Evolutionary conservation across 2,329 filamentous ascomycete species (phyloP), one percentile per base, ranked within the genome.

Genomic region (Shiraia bambusicola): DNA sequence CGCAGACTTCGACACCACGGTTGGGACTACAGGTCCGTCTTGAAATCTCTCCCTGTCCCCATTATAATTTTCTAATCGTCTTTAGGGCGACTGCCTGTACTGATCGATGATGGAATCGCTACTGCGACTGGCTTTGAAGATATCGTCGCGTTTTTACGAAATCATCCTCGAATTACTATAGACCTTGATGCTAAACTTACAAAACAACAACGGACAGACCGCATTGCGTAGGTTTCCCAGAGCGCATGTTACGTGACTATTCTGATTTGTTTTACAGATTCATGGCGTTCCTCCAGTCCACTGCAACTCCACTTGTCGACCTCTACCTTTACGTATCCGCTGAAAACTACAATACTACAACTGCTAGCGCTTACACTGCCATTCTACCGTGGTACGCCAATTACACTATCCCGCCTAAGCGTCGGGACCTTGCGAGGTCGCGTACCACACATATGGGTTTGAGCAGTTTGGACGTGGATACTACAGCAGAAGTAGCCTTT

Each of bases 311-410:
- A 24, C 80, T 97, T 46, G 68, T 96, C 57, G 87, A 94, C 57
- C 82, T 96, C 42, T 91, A 84, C 37, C 84, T 97, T 56, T 97
- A 94, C 68, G 86, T 93, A 50, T 93, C 90, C 24, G 88, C 86
- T 42, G 82, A 89, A 50, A 96, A 97, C 73, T 98, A 93, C 79
- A 77, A 83, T 40, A 74, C 78, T 30, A 73, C 79, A 34, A 95
- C 90, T 3, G 83, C 89, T 12, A 87, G 89, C 2, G 85, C 88
- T 27, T 95, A 90, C 71, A 88, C 84, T 52, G 73, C 76, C 5
- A 79, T 96, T 42, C 80, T 97, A 28, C 81, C 86, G 28, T 95
- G 93, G 76, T 90, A 93, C 13, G 78, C 90, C 49, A 91, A 91
- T 57, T 98, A 93, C 81, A 86, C 87, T 29, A 76, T 94, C 4